These are phyloP conservation scores for Ustilago vetiveriae DNA, from an alignment of 1,284 basidiomycete species.

Conservation along the genomic window DNA sequence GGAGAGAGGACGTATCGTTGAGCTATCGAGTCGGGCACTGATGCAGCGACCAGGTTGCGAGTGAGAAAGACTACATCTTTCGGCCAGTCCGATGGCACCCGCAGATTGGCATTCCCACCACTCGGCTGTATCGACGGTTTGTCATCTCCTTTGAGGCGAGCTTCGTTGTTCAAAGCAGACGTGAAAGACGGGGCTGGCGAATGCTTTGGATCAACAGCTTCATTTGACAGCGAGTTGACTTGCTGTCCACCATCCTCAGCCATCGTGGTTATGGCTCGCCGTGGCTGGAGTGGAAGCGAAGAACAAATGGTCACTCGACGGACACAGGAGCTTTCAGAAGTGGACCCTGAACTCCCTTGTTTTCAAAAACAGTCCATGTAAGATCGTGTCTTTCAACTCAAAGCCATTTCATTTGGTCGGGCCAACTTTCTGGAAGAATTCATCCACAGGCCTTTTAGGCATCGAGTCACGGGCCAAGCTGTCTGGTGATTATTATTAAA, in stretches of 20 bases:
- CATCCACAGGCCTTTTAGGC: too few species aligned
- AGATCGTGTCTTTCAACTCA: too few species aligned
- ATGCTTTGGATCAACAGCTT: background rate
- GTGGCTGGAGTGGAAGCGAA: background rate
- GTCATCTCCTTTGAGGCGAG: constrained; percentile 4
- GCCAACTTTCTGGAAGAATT: too few species aligned
- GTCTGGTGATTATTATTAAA: background rate
- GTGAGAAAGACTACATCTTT: constrained; percentile 30
- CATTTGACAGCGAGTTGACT: constrained; percentile 7
- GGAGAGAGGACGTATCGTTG: constrained; percentile 21
- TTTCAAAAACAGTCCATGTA: background rate
- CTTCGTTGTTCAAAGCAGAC: constrained; percentile 10
- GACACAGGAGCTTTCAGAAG: too few species aligned
- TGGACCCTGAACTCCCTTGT: constrained; percentile 12
- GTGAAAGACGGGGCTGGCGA: constrained; percentile 2
- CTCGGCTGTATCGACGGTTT: background rate
- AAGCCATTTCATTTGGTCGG: too few species aligned
- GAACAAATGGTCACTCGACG: too few species aligned
- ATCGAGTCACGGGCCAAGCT: constrained; percentile 20
- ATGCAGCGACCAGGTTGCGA: constrained; percentile 23
- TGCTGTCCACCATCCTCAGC: background rate
- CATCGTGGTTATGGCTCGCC: background rate
- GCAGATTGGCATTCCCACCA: background rate
- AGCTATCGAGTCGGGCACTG: constrained; percentile 20
- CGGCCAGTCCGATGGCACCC: constrained; percentile 29